Evolutionary conservation across 305 asterid species (phyloP), one percentile per base, ranked within the genome.

Genomic region (Fraxinus latifolia): DNA sequence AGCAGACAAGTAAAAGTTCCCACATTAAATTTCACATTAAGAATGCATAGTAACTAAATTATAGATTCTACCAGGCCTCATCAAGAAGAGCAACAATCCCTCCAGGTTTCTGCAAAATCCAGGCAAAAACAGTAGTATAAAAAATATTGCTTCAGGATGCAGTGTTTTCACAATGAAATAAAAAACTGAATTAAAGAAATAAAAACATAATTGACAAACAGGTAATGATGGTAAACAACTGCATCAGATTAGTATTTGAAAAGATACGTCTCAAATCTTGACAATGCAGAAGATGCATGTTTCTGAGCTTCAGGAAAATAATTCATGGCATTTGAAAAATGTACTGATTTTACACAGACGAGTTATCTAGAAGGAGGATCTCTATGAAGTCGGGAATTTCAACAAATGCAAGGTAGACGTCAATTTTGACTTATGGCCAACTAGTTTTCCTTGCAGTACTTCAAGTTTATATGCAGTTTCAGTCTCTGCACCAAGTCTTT

Each of bases 31-130:
- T 62, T n/a, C 33, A 62, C 72, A 62, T 23, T 25, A 65, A 65
- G 72, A 65, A 23, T 25, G 4, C 15, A 25, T 8, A 3, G 14
- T 3, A 25, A 21, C 44, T 31, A 14, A 70, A 70, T 29, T 5
- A 31, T 14, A 70, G 29, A 77, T 55, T 90, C 47, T 87, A 93
- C 99, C 99, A 95, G 79, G 98, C 98, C 89, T 95, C 99, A 81
- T 95, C 99, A 71, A 95, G 99, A 85, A 95, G 99, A 83, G 99
- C 92, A 80, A 95, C 15, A 79, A 95, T 92, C 77, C 99, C 99
- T 83, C 99, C 99, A 84, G 98, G 98, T 90, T 95, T 95, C 99
- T 95, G 98, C 87, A 82, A 85, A 86, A 67, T 15, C 79, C 86
- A 80, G 37, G 74, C 83, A 79, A 82, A 82, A 77, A 78, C 58